Percentiles rank a stretch among this genome's conserved stretches.
These are phyloP conservation scores for Talaromyces thailandensis DNA, from an alignment of 495 filamentous ascomycete species.

Conservation along the genomic window DNA sequence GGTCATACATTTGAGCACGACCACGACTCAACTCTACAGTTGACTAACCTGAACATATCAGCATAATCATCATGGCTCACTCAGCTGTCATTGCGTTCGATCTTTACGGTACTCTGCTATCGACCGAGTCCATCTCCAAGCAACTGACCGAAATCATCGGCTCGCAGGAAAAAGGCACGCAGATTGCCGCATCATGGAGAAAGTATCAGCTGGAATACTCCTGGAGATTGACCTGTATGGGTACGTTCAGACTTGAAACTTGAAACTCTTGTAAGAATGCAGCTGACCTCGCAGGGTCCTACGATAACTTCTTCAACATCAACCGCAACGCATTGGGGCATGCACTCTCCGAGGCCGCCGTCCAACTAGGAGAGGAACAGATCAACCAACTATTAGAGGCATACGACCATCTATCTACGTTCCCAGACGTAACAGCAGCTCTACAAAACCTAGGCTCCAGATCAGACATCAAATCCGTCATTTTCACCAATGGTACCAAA, in stretches of 20 bases:
- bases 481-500: conserved; percentile 70
- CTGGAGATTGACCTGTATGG: conserved; percentile 75
- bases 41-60: background rate
- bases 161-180: conserved; percentile 39
- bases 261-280: conserved; percentile 2
- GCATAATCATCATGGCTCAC: background rate
- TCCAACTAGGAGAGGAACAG: conserved; percentile 29
- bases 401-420: conserved; percentile 64
- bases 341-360: conserved; percentile 47
- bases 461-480: conserved; percentile 39
- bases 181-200: conserved; percentile 49
- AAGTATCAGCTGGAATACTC: conserved; percentile 73
- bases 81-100: conserved; percentile 57
- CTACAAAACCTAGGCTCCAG: conserved; percentile 34
- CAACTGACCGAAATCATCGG: conserved; percentile 42
- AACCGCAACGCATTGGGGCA: conserved; percentile 56
- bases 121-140: conserved; percentile 56
- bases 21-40: background rate
- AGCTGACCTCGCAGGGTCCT: conserved; percentile 34
- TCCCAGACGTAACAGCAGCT: conserved; percentile 53
- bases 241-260: conserved; percentile 31
- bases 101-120: conserved; percentile 65
- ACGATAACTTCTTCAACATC: conserved; percentile 55
- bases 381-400: conserved; percentile 46
- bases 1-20: background rate